phyloP scores from a whole-genome alignment of 108 stramenopile genomes.

The Nitzschia sp. region DNA sequence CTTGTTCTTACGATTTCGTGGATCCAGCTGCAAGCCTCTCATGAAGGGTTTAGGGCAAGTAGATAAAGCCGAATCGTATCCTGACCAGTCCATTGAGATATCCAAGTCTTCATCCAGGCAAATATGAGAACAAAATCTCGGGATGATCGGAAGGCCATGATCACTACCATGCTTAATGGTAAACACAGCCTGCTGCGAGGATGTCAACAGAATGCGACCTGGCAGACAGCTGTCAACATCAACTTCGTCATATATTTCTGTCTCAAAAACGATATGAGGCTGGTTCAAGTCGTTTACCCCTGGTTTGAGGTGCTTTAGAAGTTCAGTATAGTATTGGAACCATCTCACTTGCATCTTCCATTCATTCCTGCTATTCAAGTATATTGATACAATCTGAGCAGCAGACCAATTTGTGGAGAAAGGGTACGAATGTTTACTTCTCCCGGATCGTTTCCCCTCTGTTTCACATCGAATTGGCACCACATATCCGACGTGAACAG shows the following conservation, averaged over 20 bases:
- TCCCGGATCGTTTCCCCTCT: background rate
- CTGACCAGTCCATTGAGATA: constrained; percentile 24
- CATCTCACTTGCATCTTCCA: constrained; percentile 56
- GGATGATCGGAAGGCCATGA: constrained; percentile 30
- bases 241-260: constrained; percentile 24
- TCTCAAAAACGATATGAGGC: constrained; percentile 32
- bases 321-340: constrained; percentile 51
- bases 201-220: constrained; percentile 27
- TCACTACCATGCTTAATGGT: constrained; percentile 4
- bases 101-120: constrained; percentile 38
- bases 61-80: constrained; percentile 23
- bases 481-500: constrained; percentile 29
- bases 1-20: constrained; percentile 26
- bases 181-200: constrained; percentile 6
- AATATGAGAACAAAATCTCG: constrained; percentile 29
- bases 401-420: constrained; percentile 55
- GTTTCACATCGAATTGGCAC: constrained; percentile 22
- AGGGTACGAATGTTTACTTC: constrained; percentile 22
- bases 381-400: constrained; percentile 61
- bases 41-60: constrained; percentile 30
- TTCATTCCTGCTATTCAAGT: constrained; percentile 33
- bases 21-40: constrained; percentile 29
- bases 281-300: constrained; percentile 13
- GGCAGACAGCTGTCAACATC: constrained; percentile 18
- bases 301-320: constrained; percentile 15